Base-by-base conservation (phyloP, 495 filamentous ascomycete species). In the Jackrogersella multiformis region DNA sequence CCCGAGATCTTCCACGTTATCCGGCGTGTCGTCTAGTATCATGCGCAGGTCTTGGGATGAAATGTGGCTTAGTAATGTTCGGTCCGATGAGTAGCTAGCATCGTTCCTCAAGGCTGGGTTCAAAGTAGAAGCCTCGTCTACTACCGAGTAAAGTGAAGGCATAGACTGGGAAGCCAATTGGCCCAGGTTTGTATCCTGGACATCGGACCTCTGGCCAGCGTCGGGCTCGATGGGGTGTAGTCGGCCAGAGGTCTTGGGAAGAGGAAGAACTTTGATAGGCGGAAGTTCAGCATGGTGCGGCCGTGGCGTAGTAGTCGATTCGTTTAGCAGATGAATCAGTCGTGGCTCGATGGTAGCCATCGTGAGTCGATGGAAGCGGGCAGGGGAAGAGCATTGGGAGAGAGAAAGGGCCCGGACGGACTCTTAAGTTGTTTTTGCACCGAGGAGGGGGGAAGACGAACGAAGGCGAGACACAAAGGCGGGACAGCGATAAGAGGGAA, bases 271-370 rank as follows among this genome's bases (percentile, higher is more conserved):
- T 59, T 81, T 78, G 55, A 84, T 75, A 28, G 82, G 80, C 26
- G 82, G 81, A 5, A 83, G 79, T 45, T 78, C 78, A 62, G 70
- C 75, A 67, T 62, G 76, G 70, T 61, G 75, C 58, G 55, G 69
- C 46, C 72, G 70, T 62, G 74, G 74, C 51, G 73, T 76, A 36
- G 60, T 61, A 64, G 74, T 79, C 61, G 77, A 74, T 65, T 80
- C 79, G 73, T 85, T 85, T 72, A 87, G 78, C 54, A 87, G 78
- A 72, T 85, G 80, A 67, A 84, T 86, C 38, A 87, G 78, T 72
- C 83, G 78, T 66, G 84, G 84, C 81, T 87, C 84, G 74, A 86
- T 85, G 56, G 82, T 86, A 68, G 81, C 81, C 81, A 84, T 84
- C 74, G 76, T 82, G 76, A 61, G 57, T 66, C 59, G 69, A 70